phyloP scores from a whole-genome alignment of 495 filamentous ascomycete species.

The Trichoderma gamsii region DNA sequence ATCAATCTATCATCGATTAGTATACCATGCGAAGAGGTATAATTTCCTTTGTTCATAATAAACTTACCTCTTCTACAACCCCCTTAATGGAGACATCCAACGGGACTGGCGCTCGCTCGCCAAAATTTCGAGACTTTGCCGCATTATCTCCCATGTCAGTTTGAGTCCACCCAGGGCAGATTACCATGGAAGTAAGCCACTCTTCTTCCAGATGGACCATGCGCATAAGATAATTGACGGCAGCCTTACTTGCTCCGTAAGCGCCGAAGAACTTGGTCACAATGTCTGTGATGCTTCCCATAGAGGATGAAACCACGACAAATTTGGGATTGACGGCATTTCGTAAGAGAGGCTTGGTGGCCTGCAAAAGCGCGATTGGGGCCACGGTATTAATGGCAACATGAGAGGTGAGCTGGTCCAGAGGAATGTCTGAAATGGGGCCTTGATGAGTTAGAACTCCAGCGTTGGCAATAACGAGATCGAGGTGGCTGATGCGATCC shows the following conservation, averaged over 20 bases:
- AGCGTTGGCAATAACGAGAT: constrained; percentile 2
- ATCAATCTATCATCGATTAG: neutral
- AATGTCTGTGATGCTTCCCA: neutral
- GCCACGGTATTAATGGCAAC: neutral
- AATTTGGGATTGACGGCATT: neutral
- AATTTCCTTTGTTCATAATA: neutral
- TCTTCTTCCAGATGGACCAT: constrained; percentile 1
- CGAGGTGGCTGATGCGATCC: neutral
- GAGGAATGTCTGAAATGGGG: neutral
- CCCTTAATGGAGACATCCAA: neutral
- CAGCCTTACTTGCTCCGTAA: neutral
- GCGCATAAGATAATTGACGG: constrained; percentile 2
- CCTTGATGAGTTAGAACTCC: neutral
- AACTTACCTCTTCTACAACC: neutral
- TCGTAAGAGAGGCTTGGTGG: neutral
- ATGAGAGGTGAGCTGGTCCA: neutral
- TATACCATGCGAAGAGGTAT: neutral
- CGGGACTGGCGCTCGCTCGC: neutral
- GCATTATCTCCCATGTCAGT: neutral
- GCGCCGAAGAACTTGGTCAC: neutral
- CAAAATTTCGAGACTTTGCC: neutral
- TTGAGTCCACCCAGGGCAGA: constrained; percentile 7
- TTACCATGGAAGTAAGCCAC: constrained; percentile 1
- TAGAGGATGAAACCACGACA: neutral
- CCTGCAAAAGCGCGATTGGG: constrained; percentile 5